These are phyloP conservation scores for Pseudohalonectria lignicola DNA, from an alignment of 2,329 filamentous ascomycete species.

Conservation along the genomic window DNA sequence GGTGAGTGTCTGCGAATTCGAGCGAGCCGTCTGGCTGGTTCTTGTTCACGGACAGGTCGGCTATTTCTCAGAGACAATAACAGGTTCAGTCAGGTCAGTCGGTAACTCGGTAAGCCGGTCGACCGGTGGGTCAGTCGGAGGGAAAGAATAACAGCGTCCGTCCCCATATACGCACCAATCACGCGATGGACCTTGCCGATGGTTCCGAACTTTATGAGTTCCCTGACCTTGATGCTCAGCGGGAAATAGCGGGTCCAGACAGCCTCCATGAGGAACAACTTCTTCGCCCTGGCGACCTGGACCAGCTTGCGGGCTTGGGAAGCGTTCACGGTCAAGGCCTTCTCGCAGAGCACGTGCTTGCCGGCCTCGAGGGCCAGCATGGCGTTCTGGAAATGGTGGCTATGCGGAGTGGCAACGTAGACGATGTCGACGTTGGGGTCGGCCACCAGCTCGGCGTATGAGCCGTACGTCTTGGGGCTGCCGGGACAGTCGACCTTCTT, in stretches of 20 bases:
- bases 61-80: conserved; percentile 22
- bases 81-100: no score
- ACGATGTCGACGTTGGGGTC: conserved; percentile 74
- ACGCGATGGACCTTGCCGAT: conserved; percentile 53
- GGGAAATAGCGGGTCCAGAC: conserved; percentile 90
- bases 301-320: conserved; percentile 63
- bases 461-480: conserved; percentile 59
- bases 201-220: conserved; percentile 44
- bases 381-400: conserved; percentile 84
- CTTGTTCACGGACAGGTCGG: conserved; percentile 50
- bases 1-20: conserved; percentile 49
- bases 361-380: conserved; percentile 75
- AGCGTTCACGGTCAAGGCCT: conserved; percentile 78
- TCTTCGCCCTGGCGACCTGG: conserved; percentile 61
- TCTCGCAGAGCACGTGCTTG: conserved; percentile 86
- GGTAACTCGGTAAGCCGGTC: no score
- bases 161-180: conserved; percentile 33
- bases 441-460: conserved; percentile 69
- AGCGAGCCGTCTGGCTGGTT: conserved; percentile 45
- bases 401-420: conserved; percentile 85
- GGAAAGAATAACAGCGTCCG: no score
- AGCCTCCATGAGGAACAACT: conserved; percentile 71
- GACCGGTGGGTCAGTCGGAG: not conserved
- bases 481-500: conserved; percentile 57
- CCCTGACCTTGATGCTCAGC: conserved; percentile 62